Evolutionary conservation across 306 rosid species (phyloP), one percentile per base, ranked within the genome.

Genomic region (Ormosia semicastrata): DNA sequence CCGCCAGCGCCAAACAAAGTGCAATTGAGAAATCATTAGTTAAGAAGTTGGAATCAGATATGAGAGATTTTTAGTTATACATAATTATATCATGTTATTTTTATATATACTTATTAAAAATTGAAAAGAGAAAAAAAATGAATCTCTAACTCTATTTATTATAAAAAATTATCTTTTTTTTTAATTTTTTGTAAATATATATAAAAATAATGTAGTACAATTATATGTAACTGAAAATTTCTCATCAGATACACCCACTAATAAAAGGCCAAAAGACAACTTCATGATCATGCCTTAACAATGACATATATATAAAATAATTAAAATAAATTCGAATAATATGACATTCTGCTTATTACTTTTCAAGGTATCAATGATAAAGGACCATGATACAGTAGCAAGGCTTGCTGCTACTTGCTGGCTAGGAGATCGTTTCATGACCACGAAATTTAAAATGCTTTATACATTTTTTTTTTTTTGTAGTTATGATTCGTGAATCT

Each of bases 191-290:
- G n/a, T n/a, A n/a, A n/a, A n/a, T n/a, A n/a, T n/a, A n/a, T n/a
- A n/a, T n/a, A n/a, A n/a, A n/a, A n/a, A n/a, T n/a, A n/a, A n/a
- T n/a, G n/a, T n/a, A n/a, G n/a, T n/a, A n/a, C n/a, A n/a, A n/a
- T n/a, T n/a, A n/a, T n/a, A n/a, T n/a, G n/a, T n/a, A n/a, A n/a
- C n/a, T n/a, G n/a, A n/a, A n/a, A n/a, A n/a, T n/a, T n/a, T n/a
- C n/a, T n/a, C n/a, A 85, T 85, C 83, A 65, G 86, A 85, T 81
- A 71, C 83, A 78, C 77, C 87, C 88, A 85, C 81, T 72, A 64
- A 81, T 36, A 37, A 64, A 82, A 67, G 65, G 46, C 40, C 44
- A 60, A 63, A 66, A 58, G 76, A 62, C 79, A 82, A 82, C 32
- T 74, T 68, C 6, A 78, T 52, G 3, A 68, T 82, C 82, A 63